A percentile compares a stretch with the other conserved stretches of the same genome.
phyloP scores from a whole-genome alignment of 1,284 basidiomycete species.

The Lignosus rhinocerotis region DNA sequence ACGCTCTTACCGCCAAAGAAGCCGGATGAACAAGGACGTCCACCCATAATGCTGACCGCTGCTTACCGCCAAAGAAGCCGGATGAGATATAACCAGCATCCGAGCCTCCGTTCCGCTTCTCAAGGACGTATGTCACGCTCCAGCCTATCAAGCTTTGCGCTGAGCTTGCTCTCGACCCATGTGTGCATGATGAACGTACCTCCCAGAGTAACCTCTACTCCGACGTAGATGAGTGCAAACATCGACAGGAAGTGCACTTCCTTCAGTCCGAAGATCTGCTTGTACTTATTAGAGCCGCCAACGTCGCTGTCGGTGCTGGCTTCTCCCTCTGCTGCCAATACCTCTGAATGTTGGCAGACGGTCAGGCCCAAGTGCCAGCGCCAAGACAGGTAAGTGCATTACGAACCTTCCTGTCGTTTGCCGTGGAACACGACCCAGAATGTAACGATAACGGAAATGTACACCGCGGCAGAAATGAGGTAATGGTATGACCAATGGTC shows the following conservation, averaged over 20 bases:
- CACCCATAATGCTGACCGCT: neutral
- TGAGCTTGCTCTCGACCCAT: neutral
- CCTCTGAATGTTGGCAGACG: conserved; percentile 18
- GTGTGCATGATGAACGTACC: conserved; percentile 34
- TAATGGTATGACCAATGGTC: conserved; percentile 64
- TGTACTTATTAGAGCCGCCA: conserved; percentile 46
- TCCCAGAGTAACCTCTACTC: conserved; percentile 66
- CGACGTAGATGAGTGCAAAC: conserved; percentile 62
- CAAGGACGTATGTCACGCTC: conserved; percentile 33
- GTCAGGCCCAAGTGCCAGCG: neutral
- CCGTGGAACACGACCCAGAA: conserved; percentile 55
- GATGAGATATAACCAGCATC: conserved; percentile 39
- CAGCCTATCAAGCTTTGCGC: conserved; percentile 33
- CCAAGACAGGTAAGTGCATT: neutral
- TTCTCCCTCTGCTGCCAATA: conserved; percentile 41
- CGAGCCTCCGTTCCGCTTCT: conserved; percentile 33
- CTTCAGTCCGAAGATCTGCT: conserved; percentile 51
- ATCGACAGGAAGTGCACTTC: conserved; percentile 59
- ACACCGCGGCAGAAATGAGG: conserved; percentile 56
- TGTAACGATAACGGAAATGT: conserved; percentile 44
- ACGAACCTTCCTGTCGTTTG: conserved; percentile 48
- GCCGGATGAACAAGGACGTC: conserved; percentile 15
- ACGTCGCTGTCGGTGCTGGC: conserved; percentile 35
- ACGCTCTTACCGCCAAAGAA: conserved; percentile 34
- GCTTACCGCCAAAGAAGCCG: conserved; percentile 37